Base-by-base conservation (phyloP, 23 red algal genomes). In the Gracilaria caudata region DNA sequence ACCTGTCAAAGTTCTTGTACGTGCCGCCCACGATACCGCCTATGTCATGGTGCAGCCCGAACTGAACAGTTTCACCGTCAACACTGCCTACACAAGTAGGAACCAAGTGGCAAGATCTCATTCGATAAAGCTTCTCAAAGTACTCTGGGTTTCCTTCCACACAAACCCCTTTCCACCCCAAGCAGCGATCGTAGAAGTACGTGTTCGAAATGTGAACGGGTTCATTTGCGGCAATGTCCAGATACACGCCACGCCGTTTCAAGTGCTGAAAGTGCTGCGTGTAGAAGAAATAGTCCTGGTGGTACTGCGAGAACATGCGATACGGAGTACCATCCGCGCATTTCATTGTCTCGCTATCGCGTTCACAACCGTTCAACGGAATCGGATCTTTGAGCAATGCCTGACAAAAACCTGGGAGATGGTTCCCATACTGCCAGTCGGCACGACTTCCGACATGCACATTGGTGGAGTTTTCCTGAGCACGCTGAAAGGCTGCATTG, bases 91-190 rank as follows among this genome's bases (percentile, higher is more conserved):
- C 88, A 64, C 88, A 92, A 32, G 53, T 92, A 10, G 88, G 73
- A 29, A 92, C 75, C 35, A 92, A 34, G 1, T 75, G 74, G 26
- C 88, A 92, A 3, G 68, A 29, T 43, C 88, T 49, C 43, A 26
- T 34, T 12, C 61, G 51, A 59, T 81, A 64, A 23, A 92, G 41
- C 0, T 49, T 37, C 19, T 68, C 61, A 55, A 74, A 74, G 30
- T 82, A 83, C 26, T 74, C 17, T 4, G 73, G 61, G 46, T 92
- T 81, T 23, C 58, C 77, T 68, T 92, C 88, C 17, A 92, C 65
- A 56, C 88, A 92, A 37, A 92, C 16, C 0, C 88, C 88, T 73
- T 66, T 66, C 88, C 88, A 92, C 13, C 78, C 66, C 40, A 92
- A 34, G 61, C 88, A 92, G 4, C 28, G 24, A 35, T 92, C 88